Conservation (phyloP, 2,329 filamentous ascomycete genomes). For the Orbilia brochopaga region DNA sequence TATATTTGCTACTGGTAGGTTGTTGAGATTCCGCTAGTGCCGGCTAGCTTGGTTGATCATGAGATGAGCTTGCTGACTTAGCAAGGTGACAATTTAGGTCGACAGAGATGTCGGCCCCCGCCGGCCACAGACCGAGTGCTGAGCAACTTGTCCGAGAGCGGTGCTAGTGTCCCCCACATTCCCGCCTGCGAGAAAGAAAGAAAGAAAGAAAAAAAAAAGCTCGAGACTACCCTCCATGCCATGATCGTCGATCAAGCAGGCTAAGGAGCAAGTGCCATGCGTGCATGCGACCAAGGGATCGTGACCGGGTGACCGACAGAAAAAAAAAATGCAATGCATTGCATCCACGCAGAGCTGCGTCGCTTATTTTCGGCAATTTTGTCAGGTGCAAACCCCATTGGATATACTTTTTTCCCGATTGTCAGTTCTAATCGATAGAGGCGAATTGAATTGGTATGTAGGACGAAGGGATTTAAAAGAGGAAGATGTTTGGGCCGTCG, state of each 20-base stretch:
- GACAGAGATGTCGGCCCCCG: too few species aligned
- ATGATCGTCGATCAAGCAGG: neutral
- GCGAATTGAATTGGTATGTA: too few species aligned
- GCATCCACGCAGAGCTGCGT: neutral
- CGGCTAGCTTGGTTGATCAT: too few species aligned
- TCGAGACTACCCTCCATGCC: too few species aligned
- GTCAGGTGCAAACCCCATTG: slow-evolving; percentile 25
- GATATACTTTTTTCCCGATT: slow-evolving; percentile 14
- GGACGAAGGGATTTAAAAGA: too few species aligned
- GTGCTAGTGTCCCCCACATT: too few species aligned
- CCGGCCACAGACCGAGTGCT: neutral
- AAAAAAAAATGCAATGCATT: neutral
- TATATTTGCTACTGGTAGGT: too few species aligned
- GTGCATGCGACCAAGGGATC: slow-evolving; percentile 6
- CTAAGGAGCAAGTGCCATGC: too few species aligned
- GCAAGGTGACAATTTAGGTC: too few species aligned
- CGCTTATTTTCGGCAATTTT: slow-evolving; percentile 52
- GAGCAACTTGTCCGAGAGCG: neutral
- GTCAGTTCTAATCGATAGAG: neutral
- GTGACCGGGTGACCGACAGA: slow-evolving; percentile 17
- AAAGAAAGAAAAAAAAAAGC: too few species aligned
- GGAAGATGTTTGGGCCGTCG: slow-evolving; percentile 10
- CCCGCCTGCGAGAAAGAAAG: too few species aligned
- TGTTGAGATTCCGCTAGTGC: neutral
- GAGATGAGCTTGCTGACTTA: too few species aligned